Base-by-base conservation (phyloP, 805 yeast genomes). In the Wickerhamiella hasegawae region DNA sequence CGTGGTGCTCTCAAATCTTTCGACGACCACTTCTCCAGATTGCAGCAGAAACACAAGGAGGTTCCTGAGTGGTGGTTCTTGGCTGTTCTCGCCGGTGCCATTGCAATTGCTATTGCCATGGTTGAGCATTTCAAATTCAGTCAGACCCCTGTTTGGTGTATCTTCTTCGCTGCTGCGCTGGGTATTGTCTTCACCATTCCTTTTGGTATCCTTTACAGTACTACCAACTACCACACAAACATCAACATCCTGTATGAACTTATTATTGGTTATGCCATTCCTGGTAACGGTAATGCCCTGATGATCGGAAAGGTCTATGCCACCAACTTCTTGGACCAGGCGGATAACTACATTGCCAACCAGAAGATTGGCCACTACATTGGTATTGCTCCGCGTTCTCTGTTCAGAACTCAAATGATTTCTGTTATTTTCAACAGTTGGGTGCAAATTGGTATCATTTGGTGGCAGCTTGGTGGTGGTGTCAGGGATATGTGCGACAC, bases 1-100 rank as follows among this genome's bases (percentile, higher is more conserved):
- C 44, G 46, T 23, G 46, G 63, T 8, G 25, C 62, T 25, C 45
- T 54, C 18, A 52, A 40, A 27, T 45, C 41, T 10, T 57, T 45
- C 43, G 47, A 64, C 16, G 80, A 74, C 45, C 69, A 75, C 1
- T 76, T 70, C 45, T 63, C 73, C 37, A 58, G 57, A 33, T 69
- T 71, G 66, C 72, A 73, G 75, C 41, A 64, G 11, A 52, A 52
- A 22, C 71, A 77, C 52, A 65, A 65, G 26, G 83, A 76, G 43
- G 81, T 74, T 17, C 90, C 92, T 1, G 78, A 73, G 43, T 72
- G 76, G 74, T 75, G 83, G 81, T 76, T 67, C 27, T 37, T 69
- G n/a, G 43, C 58, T 45, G 40, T 59, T 10, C 49, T 73, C 18
- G 38, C 64, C 21, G 42, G 56, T 1, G 62, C 73, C 20, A 52